Conservation (phyloP, 2,329 filamentous ascomycete species). For the Colletotrichum phormii region DNA sequence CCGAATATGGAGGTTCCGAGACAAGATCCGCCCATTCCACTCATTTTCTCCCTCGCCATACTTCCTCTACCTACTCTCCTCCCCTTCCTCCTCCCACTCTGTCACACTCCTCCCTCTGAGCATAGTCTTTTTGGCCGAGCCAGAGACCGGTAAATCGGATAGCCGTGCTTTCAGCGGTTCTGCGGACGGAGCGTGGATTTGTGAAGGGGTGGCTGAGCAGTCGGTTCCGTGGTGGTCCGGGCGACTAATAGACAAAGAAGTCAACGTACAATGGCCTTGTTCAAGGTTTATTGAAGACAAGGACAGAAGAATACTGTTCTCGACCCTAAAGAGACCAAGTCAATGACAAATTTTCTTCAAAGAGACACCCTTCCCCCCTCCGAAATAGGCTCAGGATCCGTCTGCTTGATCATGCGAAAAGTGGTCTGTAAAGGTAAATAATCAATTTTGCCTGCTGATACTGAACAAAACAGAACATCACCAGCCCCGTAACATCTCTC, state of each 20-base stretch:
- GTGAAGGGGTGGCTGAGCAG: slow-evolving; percentile 2
- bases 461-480: neutral
- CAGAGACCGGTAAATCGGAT: slow-evolving; percentile 12
- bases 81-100: neutral
- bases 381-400: neutral
- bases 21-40: slow-evolving; percentile 6
- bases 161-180: slow-evolving; percentile 13
- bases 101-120: neutral
- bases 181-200: slow-evolving; percentile 2
- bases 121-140: neutral
- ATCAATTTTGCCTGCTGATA: neutral
- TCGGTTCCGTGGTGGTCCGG: slow-evolving; percentile 26
- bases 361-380: neutral
- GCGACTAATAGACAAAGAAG: slow-evolving; percentile 26
- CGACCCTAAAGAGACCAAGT: slow-evolving; percentile 10
- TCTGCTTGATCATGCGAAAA: neutral
- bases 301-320: neutral
- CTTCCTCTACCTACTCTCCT: neutral
- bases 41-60: neutral
- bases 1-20: slow-evolving; percentile 33
- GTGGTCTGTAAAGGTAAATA: neutral
- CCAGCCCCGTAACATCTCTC: neutral
- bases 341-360: slow-evolving; percentile 8
- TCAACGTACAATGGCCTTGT: slow-evolving; percentile 31
- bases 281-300: neutral